Evolutionary conservation across 352 stramenopile genomes (phyloP).

Genomic region (Globisporangium uncinulatum): DNA sequence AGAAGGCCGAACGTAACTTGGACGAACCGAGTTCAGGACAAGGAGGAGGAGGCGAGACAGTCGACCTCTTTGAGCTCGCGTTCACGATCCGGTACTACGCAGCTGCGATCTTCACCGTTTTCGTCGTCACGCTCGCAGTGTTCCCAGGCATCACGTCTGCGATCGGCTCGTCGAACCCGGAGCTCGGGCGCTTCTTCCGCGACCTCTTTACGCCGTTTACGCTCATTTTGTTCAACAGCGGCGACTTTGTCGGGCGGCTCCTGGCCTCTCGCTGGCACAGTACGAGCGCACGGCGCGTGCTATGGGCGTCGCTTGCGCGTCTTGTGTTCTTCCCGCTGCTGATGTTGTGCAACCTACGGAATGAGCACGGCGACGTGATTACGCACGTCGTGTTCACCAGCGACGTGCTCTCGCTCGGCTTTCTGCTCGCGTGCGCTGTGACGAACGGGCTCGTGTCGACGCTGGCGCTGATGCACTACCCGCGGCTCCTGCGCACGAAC

Average conservation of each 20-base stretch:
- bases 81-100: slow-evolving; percentile 63
- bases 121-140: slow-evolving; percentile 66
- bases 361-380: slow-evolving; percentile 57
- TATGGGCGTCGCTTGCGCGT: slow-evolving; percentile 35
- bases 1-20: slow-evolving; percentile 8
- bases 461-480: slow-evolving; percentile 77
- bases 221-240: slow-evolving; percentile 76
- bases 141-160: slow-evolving; percentile 75
- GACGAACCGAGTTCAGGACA: neutral
- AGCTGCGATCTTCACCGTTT: slow-evolving; percentile 62
- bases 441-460: slow-evolving; percentile 72
- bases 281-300: slow-evolving; percentile 27
- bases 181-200: slow-evolving; percentile 38
- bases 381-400: slow-evolving; percentile 71
- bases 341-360: slow-evolving; percentile 74
- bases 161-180: slow-evolving; percentile 49
- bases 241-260: slow-evolving; percentile 63
- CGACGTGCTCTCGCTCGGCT: slow-evolving; percentile 51
- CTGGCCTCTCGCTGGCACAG: slow-evolving; percentile 31
- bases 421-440: slow-evolving; percentile 54
- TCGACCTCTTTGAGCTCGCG: slow-evolving; percentile 44
- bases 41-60: slow-evolving; percentile 12
- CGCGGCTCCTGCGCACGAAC: slow-evolving; percentile 39
- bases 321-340: slow-evolving; percentile 57
- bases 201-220: slow-evolving; percentile 72